phyloP scores from a whole-genome alignment of 2,329 filamentous ascomycete genomes.

The Fusarium hostae region DNA sequence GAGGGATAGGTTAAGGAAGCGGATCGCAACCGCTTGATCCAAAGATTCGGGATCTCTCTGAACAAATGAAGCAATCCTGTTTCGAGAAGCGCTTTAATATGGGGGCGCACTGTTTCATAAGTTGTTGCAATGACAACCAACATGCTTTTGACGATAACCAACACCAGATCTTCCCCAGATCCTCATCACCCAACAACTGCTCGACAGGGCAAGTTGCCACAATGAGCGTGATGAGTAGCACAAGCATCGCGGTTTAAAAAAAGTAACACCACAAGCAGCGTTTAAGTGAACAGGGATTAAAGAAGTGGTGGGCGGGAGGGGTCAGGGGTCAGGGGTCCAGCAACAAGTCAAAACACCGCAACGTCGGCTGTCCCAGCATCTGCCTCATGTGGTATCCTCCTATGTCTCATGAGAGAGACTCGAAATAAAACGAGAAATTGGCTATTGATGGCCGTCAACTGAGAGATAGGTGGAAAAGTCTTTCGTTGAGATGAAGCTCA shows the following conservation, averaged over 20 bases:
- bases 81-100: constrained; percentile 34
- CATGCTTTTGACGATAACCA: constrained; percentile 21
- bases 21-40: constrained; percentile 16
- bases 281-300: constrained; percentile 16
- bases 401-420: constrained; percentile 21
- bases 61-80: constrained; percentile 17
- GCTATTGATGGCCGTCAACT: neutral
- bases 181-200: constrained; percentile 7
- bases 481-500: neutral
- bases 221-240: constrained; percentile 15
- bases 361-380: constrained; percentile 34
- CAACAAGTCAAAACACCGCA: constrained; percentile 26
- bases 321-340: constrained; percentile 29
- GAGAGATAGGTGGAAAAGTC: neutral
- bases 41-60: neutral
- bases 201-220: constrained; percentile 7
- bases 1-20: constrained; percentile 13
- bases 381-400: constrained; percentile 32
- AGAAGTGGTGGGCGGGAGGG: constrained; percentile 21
- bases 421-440: neutral
- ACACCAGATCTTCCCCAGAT: constrained; percentile 28
- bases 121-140: constrained; percentile 14
- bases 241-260: constrained; percentile 28
- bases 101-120: constrained; percentile 20
- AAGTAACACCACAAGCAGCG: constrained; percentile 27